Base-by-base conservation (phyloP, 306 rosid species). In the Acacia crassicarpa region DNA sequence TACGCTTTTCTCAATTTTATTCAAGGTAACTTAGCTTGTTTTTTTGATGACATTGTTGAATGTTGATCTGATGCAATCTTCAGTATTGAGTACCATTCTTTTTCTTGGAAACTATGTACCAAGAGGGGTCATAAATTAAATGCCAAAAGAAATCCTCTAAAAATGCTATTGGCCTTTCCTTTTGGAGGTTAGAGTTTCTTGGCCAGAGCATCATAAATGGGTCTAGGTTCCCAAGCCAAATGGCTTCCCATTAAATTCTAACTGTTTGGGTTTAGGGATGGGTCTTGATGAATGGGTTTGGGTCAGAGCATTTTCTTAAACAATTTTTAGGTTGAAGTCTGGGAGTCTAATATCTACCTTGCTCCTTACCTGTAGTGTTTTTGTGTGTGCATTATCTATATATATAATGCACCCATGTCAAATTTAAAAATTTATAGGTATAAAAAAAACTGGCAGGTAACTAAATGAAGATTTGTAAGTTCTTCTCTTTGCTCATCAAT, bases 1-100 rank as follows among this genome's bases (percentile, higher is more conserved):
- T 85, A 90, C 68, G 97, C 98, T 58, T 75, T 96, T 83, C 99
- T 96, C 83, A 93, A 93, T 86, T 91, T 96, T 84, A 75, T 96
- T 67, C 95, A 94, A 96, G 99, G 99, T 95, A 87, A 85, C 69
- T 75, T 75, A 40, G 35, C 35, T 61, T 61, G 33, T 12, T 4
- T 61, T 14, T 61, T 59, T 59, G 2, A 59, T 61, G 67, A 61
- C 1, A 17, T 9, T 61, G 1, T 61, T 61, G 65, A 61, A 61
- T 61, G 35, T 23, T 25, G 17, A 61, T 61, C 35, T 61, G 4
- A 61, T 11, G 5, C 33, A 23, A 25, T 61, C 35, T 11, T 61
- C 0, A 61, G 35, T 25, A 9, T 25, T 25, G 35, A 61, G 8
- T 22, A 12, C 67, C 67, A 25, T 25, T 61, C 35, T 12, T 12